phyloP scores from a whole-genome alignment of 345 rosid species.

The Litchi chinensis region DNA sequence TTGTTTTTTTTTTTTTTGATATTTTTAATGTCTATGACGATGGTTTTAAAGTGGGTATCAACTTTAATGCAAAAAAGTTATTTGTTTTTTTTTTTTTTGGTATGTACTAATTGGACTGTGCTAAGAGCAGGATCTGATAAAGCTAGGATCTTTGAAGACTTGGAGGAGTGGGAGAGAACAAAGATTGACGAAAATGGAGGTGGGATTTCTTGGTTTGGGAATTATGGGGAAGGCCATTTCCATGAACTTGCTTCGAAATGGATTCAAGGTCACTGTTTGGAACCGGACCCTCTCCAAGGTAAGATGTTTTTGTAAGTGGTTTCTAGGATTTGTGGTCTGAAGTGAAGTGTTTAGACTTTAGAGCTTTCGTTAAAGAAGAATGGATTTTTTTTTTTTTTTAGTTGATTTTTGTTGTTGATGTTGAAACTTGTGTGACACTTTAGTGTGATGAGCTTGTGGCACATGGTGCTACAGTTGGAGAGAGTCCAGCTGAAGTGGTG shows the following conservation, averaged over 20 bases:
- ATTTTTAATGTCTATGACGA: not conserved
- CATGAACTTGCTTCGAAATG: slow-evolving; percentile 70
- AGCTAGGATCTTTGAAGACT: not conserved
- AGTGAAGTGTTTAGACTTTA: not conserved
- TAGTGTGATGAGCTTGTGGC: slow-evolving; percentile 92
- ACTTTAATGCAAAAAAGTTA: not conserved
- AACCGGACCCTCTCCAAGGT: slow-evolving; percentile 95
- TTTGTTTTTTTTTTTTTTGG: not conserved
- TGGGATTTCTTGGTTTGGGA: slow-evolving; percentile 91
- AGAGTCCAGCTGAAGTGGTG: slow-evolving; percentile 81
- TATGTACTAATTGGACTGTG: not conserved
- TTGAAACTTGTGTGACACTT: slow-evolving; percentile 7
- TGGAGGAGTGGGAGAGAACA: slow-evolving; percentile 15
- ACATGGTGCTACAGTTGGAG: slow-evolving; percentile 77
- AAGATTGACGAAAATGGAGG: slow-evolving; percentile 59
- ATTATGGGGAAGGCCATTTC: slow-evolving; percentile 99
- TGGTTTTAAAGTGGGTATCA: not conserved
- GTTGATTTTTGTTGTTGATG: not conserved
- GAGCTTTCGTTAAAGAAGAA: not conserved
- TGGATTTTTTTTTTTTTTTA: not conserved
- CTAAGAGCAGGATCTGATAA: slow-evolving; percentile 2
- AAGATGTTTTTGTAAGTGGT: not conserved
- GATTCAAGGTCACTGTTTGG: slow-evolving; percentile 95
- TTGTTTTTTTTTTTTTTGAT: not conserved
- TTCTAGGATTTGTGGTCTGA: not conserved